phyloP scores from a whole-genome alignment of 352 stramenopile species.

The Pythium aristosporum region DNA sequence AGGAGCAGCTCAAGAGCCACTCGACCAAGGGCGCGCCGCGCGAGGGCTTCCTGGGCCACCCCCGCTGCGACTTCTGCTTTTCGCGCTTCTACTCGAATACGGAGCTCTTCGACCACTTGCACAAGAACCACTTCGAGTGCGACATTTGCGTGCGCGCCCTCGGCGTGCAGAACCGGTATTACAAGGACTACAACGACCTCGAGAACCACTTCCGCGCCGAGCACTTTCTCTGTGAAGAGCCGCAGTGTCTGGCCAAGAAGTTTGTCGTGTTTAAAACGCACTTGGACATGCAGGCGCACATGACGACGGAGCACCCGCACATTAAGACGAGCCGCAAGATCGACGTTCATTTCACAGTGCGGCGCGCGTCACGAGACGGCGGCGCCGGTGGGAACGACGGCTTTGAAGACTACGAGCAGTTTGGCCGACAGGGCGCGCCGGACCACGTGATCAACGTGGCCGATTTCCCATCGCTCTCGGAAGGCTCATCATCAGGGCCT shows the following conservation, averaged over 20 bases:
- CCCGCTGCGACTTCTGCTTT: slow-evolving; percentile 89
- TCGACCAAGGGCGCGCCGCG: slow-evolving; percentile 60
- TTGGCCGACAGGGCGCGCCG: slow-evolving; percentile 29
- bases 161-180: slow-evolving; percentile 87
- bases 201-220: slow-evolving; percentile 90
- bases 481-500: slow-evolving; percentile 24
- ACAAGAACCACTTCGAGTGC: slow-evolving; percentile 92
- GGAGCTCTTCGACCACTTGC: slow-evolving; percentile 88
- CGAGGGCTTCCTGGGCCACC: slow-evolving; percentile 84
- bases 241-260: slow-evolving; percentile 76
- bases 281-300: slow-evolving; percentile 84
- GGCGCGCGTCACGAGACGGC: slow-evolving; percentile 48
- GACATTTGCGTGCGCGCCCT: slow-evolving; percentile 84
- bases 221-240: slow-evolving; percentile 88
- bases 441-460: slow-evolving; percentile 79
- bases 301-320: slow-evolving; percentile 78
- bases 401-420: slow-evolving; percentile 53
- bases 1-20: slow-evolving; percentile 80
- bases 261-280: slow-evolving; percentile 90
- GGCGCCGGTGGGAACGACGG: slow-evolving; percentile 29
- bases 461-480: slow-evolving; percentile 76
- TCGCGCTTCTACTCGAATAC: slow-evolving; percentile 84
- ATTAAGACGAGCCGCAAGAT: slow-evolving; percentile 86
- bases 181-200: slow-evolving; percentile 91
- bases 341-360: slow-evolving; percentile 84